Conservation (phyloP, 495 filamentous ascomycete genomes). For the Penicillium salamii region DNA sequence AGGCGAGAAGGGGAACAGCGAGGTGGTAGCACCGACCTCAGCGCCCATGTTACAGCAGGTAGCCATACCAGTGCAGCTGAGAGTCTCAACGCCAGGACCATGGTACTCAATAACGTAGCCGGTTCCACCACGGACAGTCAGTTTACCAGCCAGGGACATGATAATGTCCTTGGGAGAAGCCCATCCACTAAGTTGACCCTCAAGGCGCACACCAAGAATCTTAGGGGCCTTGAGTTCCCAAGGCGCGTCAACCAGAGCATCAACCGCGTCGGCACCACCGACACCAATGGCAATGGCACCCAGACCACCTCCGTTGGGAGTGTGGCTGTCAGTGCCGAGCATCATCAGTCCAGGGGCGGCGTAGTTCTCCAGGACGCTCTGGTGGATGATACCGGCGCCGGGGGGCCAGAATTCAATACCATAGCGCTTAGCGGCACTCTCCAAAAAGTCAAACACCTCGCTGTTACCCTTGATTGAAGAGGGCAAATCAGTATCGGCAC, state of each 20-base stretch:
- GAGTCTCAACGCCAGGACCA: conserved; percentile 81
- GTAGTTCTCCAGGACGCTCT: conserved; percentile 97
- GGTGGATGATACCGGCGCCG: conserved; percentile 98
- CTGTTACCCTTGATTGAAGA: conserved; percentile 87
- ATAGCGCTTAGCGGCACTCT: conserved; percentile 91
- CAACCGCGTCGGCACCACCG: conserved; percentile 94
- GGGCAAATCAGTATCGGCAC: conserved; percentile 84
- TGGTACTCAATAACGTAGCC: conserved; percentile 93
- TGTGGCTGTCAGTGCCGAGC: conserved; percentile 98
- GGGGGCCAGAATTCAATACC: conserved; percentile 99
- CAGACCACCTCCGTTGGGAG: conserved; percentile 90
- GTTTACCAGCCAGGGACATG: conserved; percentile 77
- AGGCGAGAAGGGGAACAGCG: conserved; percentile 80
- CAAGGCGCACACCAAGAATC: conserved; percentile 80
- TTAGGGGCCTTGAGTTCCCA: conserved; percentile 97
- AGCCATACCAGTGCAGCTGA: conserved; percentile 91
- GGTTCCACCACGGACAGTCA: conserved; percentile 93
- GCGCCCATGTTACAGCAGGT: conserved; percentile 92
- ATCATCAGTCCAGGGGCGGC: conserved; percentile 97
- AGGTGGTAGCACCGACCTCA: conserved; percentile 95
- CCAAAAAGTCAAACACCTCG: conserved; percentile 96
- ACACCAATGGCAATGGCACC: conserved; percentile 96
- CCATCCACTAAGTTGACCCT: conserved; percentile 85
- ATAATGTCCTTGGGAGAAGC: conserved; percentile 94
- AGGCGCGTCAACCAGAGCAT: conserved; percentile 91